These are phyloP conservation scores for Barbarea vulgaris DNA, from an alignment of 345 rosid species.

Conservation along the genomic window DNA sequence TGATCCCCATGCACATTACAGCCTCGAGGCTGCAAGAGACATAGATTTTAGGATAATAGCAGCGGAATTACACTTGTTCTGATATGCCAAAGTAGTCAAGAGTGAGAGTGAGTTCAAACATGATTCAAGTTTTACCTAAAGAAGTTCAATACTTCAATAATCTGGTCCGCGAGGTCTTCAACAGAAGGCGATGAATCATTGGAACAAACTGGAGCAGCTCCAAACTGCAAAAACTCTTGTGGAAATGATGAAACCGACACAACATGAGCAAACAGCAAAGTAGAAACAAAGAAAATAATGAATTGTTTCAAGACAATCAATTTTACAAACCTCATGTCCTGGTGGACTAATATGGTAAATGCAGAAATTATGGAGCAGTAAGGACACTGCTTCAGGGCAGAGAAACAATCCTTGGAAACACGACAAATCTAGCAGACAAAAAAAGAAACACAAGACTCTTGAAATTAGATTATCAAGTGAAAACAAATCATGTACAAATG, in stretches of 20 bases:
- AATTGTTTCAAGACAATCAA: constrained; percentile 31
- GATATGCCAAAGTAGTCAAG: neutral
- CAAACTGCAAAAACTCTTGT: constrained; percentile 94
- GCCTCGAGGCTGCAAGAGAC: constrained; percentile 67
- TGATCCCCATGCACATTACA: constrained; percentile 97
- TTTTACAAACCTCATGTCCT: constrained; percentile 88
- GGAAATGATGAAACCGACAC: constrained; percentile 45
- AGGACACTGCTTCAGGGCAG: constrained; percentile 87
- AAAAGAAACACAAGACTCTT: neutral
- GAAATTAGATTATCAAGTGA: constrained; percentile 15
- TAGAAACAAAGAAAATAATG: neutral
- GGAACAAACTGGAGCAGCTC: constrained; percentile 75
- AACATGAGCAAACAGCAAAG: constrained; percentile 44
- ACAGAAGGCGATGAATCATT: constrained; percentile 58
- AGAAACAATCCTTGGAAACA: constrained; percentile 94
- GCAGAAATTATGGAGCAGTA: constrained; percentile 94
- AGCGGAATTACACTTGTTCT: neutral
- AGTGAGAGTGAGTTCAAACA: neutral
- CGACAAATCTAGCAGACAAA: constrained; percentile 65
- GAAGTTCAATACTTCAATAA: constrained; percentile 84
- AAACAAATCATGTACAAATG: constrained; percentile 5
- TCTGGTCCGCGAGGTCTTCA: constrained; percentile 90
- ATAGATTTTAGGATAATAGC: neutral
- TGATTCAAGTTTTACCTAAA: constrained; percentile 57
- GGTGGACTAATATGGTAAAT: constrained; percentile 95